These are phyloP conservation scores for Tilletia caries DNA, from an alignment of 1,284 basidiomycete genomes.

Conservation along the genomic window DNA sequence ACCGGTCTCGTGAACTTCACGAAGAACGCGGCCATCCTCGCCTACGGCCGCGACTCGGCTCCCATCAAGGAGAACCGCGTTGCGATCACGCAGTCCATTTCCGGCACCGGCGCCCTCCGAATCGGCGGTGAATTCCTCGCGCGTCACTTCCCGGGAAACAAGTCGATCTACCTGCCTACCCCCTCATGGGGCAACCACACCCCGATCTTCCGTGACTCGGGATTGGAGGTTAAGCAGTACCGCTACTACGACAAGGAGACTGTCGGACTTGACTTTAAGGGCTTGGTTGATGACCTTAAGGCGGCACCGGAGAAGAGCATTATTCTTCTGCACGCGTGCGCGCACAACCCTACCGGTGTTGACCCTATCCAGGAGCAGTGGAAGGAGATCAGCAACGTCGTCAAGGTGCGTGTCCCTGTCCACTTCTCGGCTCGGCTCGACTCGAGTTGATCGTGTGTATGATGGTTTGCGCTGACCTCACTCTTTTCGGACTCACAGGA, in stretches of 20 bases:
- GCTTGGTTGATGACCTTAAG: conserved; percentile 50
- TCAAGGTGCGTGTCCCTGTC: conserved; percentile 26
- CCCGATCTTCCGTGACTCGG: conserved; percentile 70
- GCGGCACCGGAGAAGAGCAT: conserved; percentile 58
- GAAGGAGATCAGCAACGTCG: conserved; percentile 49
- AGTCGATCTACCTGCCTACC: conserved; percentile 85
- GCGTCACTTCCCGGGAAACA: conserved; percentile 80
- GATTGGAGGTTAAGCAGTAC: conserved; percentile 87
- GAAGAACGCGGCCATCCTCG: conserved; percentile 81
- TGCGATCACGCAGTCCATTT: conserved; percentile 91
- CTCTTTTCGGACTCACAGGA: conserved; percentile 55
- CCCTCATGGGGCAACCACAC: conserved; percentile 99
- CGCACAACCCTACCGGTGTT: conserved; percentile 59
- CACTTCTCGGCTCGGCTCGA: too few species aligned
- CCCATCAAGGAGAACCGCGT: conserved; percentile 69
- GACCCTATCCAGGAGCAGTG: conserved; percentile 54
- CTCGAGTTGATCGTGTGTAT: neutral
- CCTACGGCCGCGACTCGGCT: conserved; percentile 72
- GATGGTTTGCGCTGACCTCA: too few species aligned
- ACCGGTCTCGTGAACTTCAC: conserved; percentile 85
- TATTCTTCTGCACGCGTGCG: conserved; percentile 60
- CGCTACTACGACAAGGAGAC: conserved; percentile 58
- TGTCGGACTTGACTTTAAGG: conserved; percentile 53
- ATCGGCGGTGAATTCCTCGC: conserved; percentile 88
- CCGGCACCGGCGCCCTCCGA: conserved; percentile 93